phyloP scores from a whole-genome alignment of 176 grass and related monocot species.

The Aegilops bicornis region DNA sequence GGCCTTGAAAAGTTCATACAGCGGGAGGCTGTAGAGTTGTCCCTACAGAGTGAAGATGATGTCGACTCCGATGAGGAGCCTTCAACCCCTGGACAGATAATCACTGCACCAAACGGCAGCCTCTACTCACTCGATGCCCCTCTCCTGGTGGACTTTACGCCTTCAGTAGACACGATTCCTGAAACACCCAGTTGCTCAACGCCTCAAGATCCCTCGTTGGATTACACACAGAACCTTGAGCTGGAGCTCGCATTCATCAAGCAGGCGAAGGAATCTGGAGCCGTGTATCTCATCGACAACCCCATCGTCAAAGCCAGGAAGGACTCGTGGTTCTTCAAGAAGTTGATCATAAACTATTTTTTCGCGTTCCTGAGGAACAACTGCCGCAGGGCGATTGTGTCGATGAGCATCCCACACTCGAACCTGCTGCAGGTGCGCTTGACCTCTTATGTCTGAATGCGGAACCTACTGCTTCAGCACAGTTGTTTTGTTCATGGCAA shows the following conservation, averaged over 20 bases:
- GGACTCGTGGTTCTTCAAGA: slow-evolving; percentile 90
- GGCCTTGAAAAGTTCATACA: slow-evolving; percentile 85
- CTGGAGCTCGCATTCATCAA: slow-evolving; percentile 80
- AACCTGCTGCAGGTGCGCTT: slow-evolving; percentile 83
- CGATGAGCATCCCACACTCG: slow-evolving; percentile 70
- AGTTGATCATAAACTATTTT: slow-evolving; percentile 95
- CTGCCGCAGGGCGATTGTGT: slow-evolving; percentile 67
- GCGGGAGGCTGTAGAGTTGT: slow-evolving; percentile 78
- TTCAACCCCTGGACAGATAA: slow-evolving; percentile 51
- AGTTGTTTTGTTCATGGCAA: slow-evolving; percentile 14
- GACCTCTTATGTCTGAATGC: slow-evolving; percentile 80
- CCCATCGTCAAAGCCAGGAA: slow-evolving; percentile 85
- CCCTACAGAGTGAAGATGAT: slow-evolving; percentile 75
- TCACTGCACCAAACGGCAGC: slow-evolving; percentile 66
- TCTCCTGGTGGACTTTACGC: slow-evolving; percentile 58
- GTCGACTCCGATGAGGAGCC: slow-evolving; percentile 59
- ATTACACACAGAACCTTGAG: slow-evolving; percentile 69
- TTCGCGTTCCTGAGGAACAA: slow-evolving; percentile 86
- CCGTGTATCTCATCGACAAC: slow-evolving; percentile 80
- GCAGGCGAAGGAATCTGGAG: slow-evolving; percentile 69
- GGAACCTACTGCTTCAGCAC: not conserved
- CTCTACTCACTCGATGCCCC: slow-evolving; percentile 71
- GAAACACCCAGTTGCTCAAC: slow-evolving; percentile 61
- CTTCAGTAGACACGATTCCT: slow-evolving; percentile 40
- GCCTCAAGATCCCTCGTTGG: slow-evolving; percentile 38